Evolutionary conservation across 2,329 filamentous ascomycete species (phyloP), one percentile per base, ranked within the genome.

Genomic region (Fusarium sp.): DNA sequence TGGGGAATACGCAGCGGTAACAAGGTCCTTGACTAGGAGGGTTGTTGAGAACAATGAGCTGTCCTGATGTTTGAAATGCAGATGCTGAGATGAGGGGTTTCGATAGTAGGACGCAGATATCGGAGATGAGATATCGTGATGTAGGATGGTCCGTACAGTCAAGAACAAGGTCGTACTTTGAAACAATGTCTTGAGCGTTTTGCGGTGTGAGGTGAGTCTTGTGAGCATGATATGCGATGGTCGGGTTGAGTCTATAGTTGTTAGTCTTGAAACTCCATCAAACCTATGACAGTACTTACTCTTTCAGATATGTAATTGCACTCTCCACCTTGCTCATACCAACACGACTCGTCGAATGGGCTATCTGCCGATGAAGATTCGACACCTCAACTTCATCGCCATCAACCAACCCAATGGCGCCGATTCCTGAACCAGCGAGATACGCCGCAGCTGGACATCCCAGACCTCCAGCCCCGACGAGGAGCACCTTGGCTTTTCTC

Each of bases 91-190:
- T 88, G 14, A 99, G 86, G 0, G 93, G 89, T 75, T 93, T 96
- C 2, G 85, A 81, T 0, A 94, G 84, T 4, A 97, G 83, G 9
- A 97, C 91, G 72, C 93, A 96, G 14, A 91, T 87, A 77, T 99
- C 96, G 0, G 93, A 97, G 69, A 98, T 92, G 49, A 98, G 86
- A 78, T 99, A 98, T 44, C 96, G 91, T 0, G 93, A 92, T 1
- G 92, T 91, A 0, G 96, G 95, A 70, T 95, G 93, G 79, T 99
- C 96, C 9, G 95, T 98, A 78, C 96, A 99, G 79, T 99, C 96
- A 11, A 99, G 88, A 2, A 98, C 88, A 1, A 97, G 73, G 73
- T 97, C 93, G 76, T 97, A 98, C 4, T 82, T 73, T 0, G 83
- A 80, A 61, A 97, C 87, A 40, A 93, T 88, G 0, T 83, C 78